Conservation (phyloP, 75 land plant species). For the Adiantum capillusveneris region DNA sequence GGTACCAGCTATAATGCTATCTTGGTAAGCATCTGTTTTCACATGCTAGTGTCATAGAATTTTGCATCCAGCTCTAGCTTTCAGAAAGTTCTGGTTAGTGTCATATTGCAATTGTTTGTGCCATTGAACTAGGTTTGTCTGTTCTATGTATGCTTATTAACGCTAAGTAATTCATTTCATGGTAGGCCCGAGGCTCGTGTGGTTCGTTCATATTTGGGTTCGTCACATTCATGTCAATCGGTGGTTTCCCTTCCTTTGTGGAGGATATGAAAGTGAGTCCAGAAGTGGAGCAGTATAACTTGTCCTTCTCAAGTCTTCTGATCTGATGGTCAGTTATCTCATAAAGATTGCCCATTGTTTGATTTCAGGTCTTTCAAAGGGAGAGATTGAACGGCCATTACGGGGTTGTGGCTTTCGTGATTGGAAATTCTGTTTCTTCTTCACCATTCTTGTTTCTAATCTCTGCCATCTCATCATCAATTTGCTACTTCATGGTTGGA, state of each 20-base stretch:
- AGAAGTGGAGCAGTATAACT: background rate
- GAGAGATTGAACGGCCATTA: constrained; percentile 54
- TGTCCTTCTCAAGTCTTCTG: background rate
- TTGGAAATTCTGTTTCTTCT: constrained; percentile 63
- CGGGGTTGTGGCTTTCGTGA: constrained; percentile 42
- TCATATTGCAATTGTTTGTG: constrained; percentile 24
- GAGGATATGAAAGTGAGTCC: too few relatives aligned
- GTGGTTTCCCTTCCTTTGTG: too few relatives aligned
- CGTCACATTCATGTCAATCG: too few relatives aligned
- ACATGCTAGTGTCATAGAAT: too few relatives aligned
- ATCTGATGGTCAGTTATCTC: background rate
- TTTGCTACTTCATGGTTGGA: constrained; percentile 51
- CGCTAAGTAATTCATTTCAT: too few relatives aligned
- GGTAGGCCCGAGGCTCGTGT: too few relatives aligned
- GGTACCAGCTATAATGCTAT: too few relatives aligned
- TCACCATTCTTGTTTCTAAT: constrained; percentile 52
- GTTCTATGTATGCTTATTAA: constrained; percentile 13
- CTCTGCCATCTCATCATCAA: constrained; percentile 24
- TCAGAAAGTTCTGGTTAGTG: constrained; percentile 18
- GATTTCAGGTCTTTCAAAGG: constrained; percentile 37
- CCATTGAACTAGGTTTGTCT: constrained; percentile 32
- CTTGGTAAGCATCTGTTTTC: too few relatives aligned
- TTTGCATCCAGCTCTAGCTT: too few relatives aligned
- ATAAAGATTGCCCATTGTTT: background rate
- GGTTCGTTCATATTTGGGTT: too few relatives aligned